Percentiles rank a stretch among this genome's conserved stretches.
These are phyloP conservation scores for Penicillium waksmanii DNA, from an alignment of 495 filamentous ascomycete species.

Conservation along the genomic window DNA sequence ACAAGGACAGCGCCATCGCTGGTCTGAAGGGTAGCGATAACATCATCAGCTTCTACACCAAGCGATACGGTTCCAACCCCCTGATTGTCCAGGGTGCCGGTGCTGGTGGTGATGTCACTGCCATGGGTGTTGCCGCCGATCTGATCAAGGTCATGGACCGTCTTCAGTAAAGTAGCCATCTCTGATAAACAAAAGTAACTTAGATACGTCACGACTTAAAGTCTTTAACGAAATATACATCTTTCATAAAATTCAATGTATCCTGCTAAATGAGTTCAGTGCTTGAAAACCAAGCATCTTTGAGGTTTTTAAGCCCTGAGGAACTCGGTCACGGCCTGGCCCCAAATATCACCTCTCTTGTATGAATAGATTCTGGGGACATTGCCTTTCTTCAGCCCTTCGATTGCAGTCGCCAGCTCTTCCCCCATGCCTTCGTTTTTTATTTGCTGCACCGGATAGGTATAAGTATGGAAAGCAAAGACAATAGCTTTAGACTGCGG, in stretches of 20 bases:
- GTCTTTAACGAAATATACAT: constrained; percentile 6
- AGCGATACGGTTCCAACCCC: constrained; percentile 86
- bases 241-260: background rate
- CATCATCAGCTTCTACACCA: constrained; percentile 96
- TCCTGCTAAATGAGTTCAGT: background rate
- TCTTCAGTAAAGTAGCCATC: constrained; percentile 27
- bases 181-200: constrained; percentile 12
- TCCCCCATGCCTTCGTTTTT: constrained; percentile 69
- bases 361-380: constrained; percentile 69
- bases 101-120: constrained; percentile 92
- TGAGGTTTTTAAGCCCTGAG: constrained; percentile 41
- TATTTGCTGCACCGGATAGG: constrained; percentile 68
- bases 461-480: constrained; percentile 81
- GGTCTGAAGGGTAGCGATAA: constrained; percentile 96
- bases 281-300: too few relatives aligned
- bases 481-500: constrained; percentile 67
- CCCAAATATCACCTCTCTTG: constrained; percentile 67
- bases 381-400: constrained; percentile 70
- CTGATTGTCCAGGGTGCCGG: constrained; percentile 94
- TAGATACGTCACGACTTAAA: constrained; percentile 13
- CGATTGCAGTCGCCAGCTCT: constrained; percentile 70
- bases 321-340: constrained; percentile 61
- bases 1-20: constrained; percentile 82
- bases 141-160: constrained; percentile 78
- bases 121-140: constrained; percentile 92